Conservation (phyloP, 148 eudicot species). For the Gaultheria prostrata region DNA sequence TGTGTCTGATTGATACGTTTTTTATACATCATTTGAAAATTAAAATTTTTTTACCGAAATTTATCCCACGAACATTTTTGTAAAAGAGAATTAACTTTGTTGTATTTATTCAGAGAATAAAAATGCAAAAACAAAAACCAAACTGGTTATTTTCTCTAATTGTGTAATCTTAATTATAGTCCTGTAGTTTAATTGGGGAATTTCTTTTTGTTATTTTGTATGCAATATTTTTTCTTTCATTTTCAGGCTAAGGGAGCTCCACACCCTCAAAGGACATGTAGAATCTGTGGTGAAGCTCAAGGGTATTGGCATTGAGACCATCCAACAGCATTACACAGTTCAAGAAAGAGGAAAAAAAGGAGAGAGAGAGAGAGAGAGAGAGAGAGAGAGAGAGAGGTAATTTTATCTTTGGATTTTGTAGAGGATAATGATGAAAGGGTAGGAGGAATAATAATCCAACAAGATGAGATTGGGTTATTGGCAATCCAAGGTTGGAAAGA, state of each 20-base stretch:
- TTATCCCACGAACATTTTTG: too few relatives aligned
- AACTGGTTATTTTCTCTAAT: neutral
- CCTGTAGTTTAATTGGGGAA: neutral
- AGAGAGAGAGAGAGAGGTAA: constrained; percentile 11
- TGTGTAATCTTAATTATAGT: neutral
- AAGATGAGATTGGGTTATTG: neutral
- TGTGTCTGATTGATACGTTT: neutral
- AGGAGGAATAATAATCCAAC: constrained; percentile 11
- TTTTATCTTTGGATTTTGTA: constrained; percentile 17
- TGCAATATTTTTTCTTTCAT: neutral
- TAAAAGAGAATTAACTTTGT: too few relatives aligned
- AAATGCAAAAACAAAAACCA: neutral
- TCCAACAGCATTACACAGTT: constrained; percentile 61
- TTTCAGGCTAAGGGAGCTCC: constrained; percentile 69
- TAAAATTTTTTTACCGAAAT: too few relatives aligned
- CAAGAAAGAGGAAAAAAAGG: too few relatives aligned
- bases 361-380: too few relatives aligned
- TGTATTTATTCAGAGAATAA: neutral
- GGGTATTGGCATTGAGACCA: constrained; percentile 66
- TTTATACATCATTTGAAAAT: neutral
- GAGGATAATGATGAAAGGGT: constrained; percentile 20
- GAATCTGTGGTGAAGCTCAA: constrained; percentile 82
- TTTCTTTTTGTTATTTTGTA: neutral
- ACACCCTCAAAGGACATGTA: constrained; percentile 72
- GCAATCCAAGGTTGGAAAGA: constrained; percentile 12